These are phyloP conservation scores for Boletus coffeatus DNA, from an alignment of 1,284 basidiomycete species.

Conservation along the genomic window DNA sequence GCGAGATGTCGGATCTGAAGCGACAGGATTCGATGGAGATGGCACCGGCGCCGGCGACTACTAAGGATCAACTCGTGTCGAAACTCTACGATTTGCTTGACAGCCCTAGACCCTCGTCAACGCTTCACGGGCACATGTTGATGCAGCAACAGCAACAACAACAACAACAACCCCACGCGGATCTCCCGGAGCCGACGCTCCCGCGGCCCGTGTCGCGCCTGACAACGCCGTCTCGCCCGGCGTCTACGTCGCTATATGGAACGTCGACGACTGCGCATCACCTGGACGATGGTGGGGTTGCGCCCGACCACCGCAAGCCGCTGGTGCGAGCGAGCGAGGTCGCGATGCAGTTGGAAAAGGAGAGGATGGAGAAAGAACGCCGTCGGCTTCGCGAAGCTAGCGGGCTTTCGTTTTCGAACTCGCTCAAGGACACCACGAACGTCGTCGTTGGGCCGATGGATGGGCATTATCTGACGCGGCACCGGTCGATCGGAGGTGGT, in stretches of 20 bases:
- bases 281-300: constrained; percentile 17
- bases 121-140: no score
- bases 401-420: constrained; percentile 10
- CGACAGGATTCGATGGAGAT: no score
- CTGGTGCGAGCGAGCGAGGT: constrained; percentile 31
- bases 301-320: constrained; percentile 18
- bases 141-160: no score
- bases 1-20: no score
- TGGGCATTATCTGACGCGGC: constrained; percentile 16
- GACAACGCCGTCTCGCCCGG: no score
- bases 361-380: constrained; percentile 26
- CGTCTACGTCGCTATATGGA: constrained; percentile 15
- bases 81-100: no score
- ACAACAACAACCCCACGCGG: no score
- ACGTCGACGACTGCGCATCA: constrained; percentile 12
- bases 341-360: constrained; percentile 31
- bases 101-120: no score
- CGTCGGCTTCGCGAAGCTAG: constrained; percentile 19
- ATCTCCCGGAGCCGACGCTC: no score
- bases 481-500: constrained; percentile 9
- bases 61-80: no score
- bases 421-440: constrained; percentile 30
- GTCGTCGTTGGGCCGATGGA: constrained; percentile 11
- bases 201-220: no score
- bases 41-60: no score